These are phyloP conservation scores for Reticulascus tulasneorum DNA, from an alignment of 2,329 filamentous ascomycete genomes.

Conservation along the genomic window DNA sequence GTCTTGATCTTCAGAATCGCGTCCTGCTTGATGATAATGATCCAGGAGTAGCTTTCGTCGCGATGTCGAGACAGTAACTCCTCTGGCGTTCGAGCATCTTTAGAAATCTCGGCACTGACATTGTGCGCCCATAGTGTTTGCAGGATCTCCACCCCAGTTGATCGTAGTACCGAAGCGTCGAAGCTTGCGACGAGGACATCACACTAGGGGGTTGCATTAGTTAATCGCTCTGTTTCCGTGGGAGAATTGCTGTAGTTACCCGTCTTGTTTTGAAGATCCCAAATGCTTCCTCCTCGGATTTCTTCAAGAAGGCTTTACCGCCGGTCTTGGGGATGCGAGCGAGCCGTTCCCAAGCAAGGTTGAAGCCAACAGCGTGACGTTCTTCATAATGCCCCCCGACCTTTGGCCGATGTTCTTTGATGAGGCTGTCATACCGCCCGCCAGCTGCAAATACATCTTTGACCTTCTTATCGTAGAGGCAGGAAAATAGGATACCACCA, in stretches of 20 bases:
- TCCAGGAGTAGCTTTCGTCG: conserved; percentile 77
- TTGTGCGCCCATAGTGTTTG: conserved; percentile 76
- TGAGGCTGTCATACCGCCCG: conserved; percentile 85
- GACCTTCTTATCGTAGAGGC: conserved; percentile 78
- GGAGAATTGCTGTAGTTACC: conserved; percentile 39
- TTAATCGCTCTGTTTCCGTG: neutral
- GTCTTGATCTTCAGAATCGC: conserved; percentile 75
- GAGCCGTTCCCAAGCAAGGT: conserved; percentile 81
- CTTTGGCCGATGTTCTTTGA: conserved; percentile 75
- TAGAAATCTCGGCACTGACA: conserved; percentile 83
- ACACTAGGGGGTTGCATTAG: conserved; percentile 47
- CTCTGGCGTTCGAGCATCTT: conserved; percentile 73
- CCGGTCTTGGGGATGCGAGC: conserved; percentile 58
- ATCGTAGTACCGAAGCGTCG: conserved; percentile 70
- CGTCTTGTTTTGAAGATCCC: conserved; percentile 59
- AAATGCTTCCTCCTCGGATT: conserved; percentile 58
- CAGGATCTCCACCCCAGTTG: conserved; percentile 71
- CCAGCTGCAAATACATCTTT: conserved; percentile 89
- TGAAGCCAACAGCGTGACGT: conserved; percentile 86
- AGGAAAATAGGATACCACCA: conserved; percentile 84
- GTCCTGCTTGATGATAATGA: conserved; percentile 81
- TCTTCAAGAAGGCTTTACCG: conserved; percentile 63
- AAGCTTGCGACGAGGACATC: conserved; percentile 90
- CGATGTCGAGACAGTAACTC: conserved; percentile 73
- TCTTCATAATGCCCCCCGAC: conserved; percentile 58